These are phyloP conservation scores for Candida sonorensis DNA, from an alignment of 805 yeast genomes.

Conservation along the genomic window DNA sequence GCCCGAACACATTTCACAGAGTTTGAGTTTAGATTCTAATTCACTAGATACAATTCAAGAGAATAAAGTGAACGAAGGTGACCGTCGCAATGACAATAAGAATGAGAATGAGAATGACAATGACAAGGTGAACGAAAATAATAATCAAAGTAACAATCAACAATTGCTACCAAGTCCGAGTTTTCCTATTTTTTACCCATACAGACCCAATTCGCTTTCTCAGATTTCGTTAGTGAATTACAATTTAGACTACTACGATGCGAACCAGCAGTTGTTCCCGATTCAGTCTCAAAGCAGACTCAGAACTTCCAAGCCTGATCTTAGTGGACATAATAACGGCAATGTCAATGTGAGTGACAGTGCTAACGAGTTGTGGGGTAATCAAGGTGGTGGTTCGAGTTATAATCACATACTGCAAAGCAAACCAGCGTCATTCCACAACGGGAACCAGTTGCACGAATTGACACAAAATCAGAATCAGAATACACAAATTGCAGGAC, in stretches of 20 bases:
- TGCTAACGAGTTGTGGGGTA: no score
- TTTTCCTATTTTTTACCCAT: no score
- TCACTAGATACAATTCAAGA: no score
- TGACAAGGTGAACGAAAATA: slow-evolving; percentile 1
- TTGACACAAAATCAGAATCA: no score
- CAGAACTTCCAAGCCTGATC: slow-evolving; percentile 1
- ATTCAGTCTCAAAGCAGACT: neutral
- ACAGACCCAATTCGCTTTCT: slow-evolving; percentile 13
- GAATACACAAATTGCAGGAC: no score
- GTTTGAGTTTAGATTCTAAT: slow-evolving; percentile 1
- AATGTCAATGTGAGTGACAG: slow-evolving; percentile 4
- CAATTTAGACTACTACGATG: slow-evolving; percentile 18
- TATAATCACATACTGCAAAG: no score
- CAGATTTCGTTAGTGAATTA: slow-evolving; percentile 15
- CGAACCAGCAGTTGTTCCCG: slow-evolving; percentile 16
- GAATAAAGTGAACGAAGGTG: no score
- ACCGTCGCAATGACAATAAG: slow-evolving; percentile 4
- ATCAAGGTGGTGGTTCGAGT: no score
- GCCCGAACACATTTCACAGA: slow-evolving; percentile 13
- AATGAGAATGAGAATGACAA: slow-evolving; percentile 1
- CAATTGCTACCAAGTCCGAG: no score
- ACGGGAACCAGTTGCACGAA: no score
- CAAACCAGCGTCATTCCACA: no score
- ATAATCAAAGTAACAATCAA: neutral
- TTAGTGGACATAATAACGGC: slow-evolving; percentile 3